Evolutionary conservation across 352 stramenopile genomes (phyloP).

Genomic region (Globisporangium nunn): DNA sequence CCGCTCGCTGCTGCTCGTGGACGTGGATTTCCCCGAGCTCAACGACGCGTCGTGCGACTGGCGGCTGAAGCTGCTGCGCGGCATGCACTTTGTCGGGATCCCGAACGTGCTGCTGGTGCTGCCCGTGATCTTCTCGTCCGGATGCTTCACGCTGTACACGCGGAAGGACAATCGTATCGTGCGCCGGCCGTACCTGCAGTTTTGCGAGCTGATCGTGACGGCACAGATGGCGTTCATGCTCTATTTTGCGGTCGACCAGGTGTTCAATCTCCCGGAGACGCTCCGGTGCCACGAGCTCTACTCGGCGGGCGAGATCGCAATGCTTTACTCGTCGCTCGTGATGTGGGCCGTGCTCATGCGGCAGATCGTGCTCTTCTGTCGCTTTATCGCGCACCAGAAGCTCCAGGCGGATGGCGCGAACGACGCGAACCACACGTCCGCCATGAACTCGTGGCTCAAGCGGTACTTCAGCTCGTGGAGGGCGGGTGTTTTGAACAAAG

Average conservation of each 20-base stretch:
- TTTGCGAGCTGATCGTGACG: slow-evolving; percentile 61
- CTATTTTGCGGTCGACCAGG: slow-evolving; percentile 38
- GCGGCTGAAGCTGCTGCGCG: slow-evolving; percentile 26
- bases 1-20: slow-evolving; percentile 2
- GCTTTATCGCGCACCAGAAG: slow-evolving; percentile 70
- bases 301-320: slow-evolving; percentile 24
- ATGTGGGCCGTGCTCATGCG: slow-evolving; percentile 50
- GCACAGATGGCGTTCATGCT: slow-evolving; percentile 50
- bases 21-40: background rate
- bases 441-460: slow-evolving; percentile 36
- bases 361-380: slow-evolving; percentile 64
- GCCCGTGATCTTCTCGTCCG: slow-evolving; percentile 47
- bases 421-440: slow-evolving; percentile 58
- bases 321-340: slow-evolving; percentile 55
- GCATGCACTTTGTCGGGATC: slow-evolving; percentile 42
- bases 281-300: slow-evolving; percentile 34
- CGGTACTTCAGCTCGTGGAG: background rate
- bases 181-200: slow-evolving; percentile 50
- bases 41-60: slow-evolving; percentile 20
- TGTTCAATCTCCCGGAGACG: slow-evolving; percentile 37
- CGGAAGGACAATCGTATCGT: slow-evolving; percentile 52
- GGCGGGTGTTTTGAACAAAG: too few relatives aligned
- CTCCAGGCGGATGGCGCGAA: slow-evolving; percentile 61
- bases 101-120: slow-evolving; percentile 51
- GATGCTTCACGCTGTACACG: slow-evolving; percentile 42